phyloP scores from a whole-genome alignment of 2,329 filamentous ascomycete genomes.

The Aspergillus pseudoterreus region DNA sequence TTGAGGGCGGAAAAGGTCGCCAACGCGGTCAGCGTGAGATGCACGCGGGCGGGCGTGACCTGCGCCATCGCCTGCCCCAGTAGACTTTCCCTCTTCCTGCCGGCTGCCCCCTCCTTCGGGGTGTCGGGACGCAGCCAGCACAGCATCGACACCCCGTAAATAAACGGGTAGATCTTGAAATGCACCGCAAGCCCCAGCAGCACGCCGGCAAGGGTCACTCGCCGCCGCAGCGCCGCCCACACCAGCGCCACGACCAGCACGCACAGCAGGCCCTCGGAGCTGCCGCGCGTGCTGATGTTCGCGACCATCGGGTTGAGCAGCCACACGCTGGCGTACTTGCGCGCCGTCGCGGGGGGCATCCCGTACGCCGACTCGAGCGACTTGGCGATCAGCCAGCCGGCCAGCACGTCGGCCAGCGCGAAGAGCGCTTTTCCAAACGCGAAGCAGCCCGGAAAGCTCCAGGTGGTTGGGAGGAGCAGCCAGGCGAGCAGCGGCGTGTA shows the following conservation, averaged over 20 bases:
- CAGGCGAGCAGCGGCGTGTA: conserved; percentile 94
- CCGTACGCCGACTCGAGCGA: conserved; percentile 48
- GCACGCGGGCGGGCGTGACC: conserved; percentile 37
- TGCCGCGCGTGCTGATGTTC: conserved; percentile 90
- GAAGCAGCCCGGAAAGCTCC: conserved; percentile 47
- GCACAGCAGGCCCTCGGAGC: conserved; percentile 84
- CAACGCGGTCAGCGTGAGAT: conserved; percentile 57
- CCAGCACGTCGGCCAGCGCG: conserved; percentile 74
- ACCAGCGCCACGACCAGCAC: conserved; percentile 78
- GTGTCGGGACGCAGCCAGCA: conserved; percentile 28
- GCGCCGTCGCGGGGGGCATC: conserved; percentile 54
- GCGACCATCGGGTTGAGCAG: conserved; percentile 97
- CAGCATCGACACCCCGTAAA: conserved; percentile 67
- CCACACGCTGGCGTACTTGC: conserved; percentile 84
- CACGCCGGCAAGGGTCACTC: conserved; percentile 64
- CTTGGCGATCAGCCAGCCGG: conserved; percentile 71
- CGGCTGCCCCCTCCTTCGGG: background rate
- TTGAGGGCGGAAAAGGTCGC: conserved; percentile 72
- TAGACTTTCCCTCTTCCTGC: conserved; percentile 4
- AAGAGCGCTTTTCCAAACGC: conserved; percentile 86
- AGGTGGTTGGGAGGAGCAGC: conserved; percentile 78
- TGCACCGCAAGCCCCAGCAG: conserved; percentile 83
- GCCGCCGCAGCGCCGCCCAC: conserved; percentile 69
- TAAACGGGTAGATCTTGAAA: conserved; percentile 98
- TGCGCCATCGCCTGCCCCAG: conserved; percentile 25